Conservation (phyloP, 192 early-diverging fungal genomes). For the Helicostylum pulchrum region DNA sequence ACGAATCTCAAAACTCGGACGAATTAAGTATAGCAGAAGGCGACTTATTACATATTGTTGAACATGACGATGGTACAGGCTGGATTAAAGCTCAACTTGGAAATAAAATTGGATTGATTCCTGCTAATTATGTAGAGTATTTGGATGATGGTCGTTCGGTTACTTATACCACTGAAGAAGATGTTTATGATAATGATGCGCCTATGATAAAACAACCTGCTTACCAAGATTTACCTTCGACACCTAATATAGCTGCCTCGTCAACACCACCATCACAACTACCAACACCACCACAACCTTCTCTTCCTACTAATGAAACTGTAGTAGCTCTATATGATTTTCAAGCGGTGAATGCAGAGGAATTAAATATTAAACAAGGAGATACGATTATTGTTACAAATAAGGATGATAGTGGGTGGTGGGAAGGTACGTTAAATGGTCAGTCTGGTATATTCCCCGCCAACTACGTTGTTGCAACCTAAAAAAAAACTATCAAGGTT, state of each 20-base stretch:
- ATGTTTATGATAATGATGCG: background rate
- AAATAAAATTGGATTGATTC: slow-evolving; percentile 37
- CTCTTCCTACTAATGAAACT: background rate
- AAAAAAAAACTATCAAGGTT: too few relatives aligned
- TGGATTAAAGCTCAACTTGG: slow-evolving; percentile 53
- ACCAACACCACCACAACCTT: background rate
- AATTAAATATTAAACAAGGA: slow-evolving; percentile 44
- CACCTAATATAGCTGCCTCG: background rate
- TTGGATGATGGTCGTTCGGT: background rate
- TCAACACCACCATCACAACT: background rate
- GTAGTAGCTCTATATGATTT: slow-evolving; percentile 50
- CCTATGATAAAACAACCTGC: too few relatives aligned
- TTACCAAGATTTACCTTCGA: background rate
- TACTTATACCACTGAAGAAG: background rate
- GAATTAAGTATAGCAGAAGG: slow-evolving; percentile 57
- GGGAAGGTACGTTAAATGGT: slow-evolving; percentile 47
- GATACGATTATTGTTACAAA: slow-evolving; percentile 48
- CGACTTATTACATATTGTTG: slow-evolving; percentile 51
- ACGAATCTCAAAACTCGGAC: slow-evolving; percentile 46
- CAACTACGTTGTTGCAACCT: slow-evolving; percentile 17
- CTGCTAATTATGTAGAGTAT: slow-evolving; percentile 46
- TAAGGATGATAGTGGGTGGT: slow-evolving; percentile 54
- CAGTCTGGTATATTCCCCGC: slow-evolving; percentile 20
- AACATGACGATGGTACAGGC: slow-evolving; percentile 56
- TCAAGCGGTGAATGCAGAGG: slow-evolving; percentile 47